phyloP scores from a whole-genome alignment of 176 grass and related monocot species.

The Thalia dealbata region DNA sequence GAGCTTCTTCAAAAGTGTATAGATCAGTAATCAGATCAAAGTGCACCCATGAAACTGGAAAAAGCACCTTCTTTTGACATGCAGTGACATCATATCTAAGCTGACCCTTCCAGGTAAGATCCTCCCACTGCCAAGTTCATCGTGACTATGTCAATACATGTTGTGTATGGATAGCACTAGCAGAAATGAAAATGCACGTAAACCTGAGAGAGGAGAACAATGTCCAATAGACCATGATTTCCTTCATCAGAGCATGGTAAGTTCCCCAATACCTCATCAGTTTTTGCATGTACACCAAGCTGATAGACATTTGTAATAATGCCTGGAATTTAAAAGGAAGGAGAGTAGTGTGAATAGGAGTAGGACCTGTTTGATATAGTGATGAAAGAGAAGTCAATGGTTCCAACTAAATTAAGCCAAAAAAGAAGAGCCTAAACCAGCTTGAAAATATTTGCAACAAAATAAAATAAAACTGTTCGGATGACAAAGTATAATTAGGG shows the following conservation, averaged over 20 bases:
- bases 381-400: not conserved
- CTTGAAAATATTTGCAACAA: not conserved
- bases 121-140: conserved; percentile 42
- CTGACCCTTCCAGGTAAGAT: conserved; percentile 28
- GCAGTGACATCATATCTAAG: conserved; percentile 53
- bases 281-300: not conserved
- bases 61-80: conserved; percentile 50
- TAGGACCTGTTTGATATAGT: not conserved
- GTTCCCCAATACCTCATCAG: not conserved
- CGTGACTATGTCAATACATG: conserved; percentile 14
- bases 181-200: conserved; percentile 7
- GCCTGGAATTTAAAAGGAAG: not conserved
- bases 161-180: not conserved
- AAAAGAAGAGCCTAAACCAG: not conserved
- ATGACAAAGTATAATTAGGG: not conserved
- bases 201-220: conserved; percentile 11
- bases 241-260: not conserved
- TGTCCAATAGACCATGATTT: conserved; percentile 3
- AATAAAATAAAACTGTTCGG: not conserved
- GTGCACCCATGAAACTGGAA: not conserved
- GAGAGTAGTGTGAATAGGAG: not conserved
- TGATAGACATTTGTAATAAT: conserved; percentile 8
- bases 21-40: not conserved
- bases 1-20: not conserved
- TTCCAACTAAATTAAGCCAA: not conserved